A percentile compares a stretch with the other conserved stretches of the same genome.
Conservation (phyloP, 225 moss, liverwort and hornwort species). For the Bryoerythrophyllum caledonicum region DNA sequence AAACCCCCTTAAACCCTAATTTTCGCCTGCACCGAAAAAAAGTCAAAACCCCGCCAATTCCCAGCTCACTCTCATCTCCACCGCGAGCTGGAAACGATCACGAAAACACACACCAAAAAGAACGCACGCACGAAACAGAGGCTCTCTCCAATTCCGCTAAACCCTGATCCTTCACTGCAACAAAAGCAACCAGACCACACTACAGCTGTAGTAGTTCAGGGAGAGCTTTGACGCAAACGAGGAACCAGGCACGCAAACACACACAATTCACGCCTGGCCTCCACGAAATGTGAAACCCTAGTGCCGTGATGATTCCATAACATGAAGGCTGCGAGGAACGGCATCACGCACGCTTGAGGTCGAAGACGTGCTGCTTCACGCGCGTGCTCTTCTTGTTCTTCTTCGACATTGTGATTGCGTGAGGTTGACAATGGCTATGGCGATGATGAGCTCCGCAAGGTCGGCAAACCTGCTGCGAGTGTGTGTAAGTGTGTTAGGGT, state of each 20-base stretch:
- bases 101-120: not conserved
- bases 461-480: not conserved
- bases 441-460: not conserved
- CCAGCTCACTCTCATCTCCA: conserved; percentile 3
- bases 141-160: not conserved
- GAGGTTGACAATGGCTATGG: not conserved
- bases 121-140: not conserved
- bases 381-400: conserved; percentile 68
- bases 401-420: conserved; percentile 52
- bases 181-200: too few relatives aligned
- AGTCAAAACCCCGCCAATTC: not conserved
- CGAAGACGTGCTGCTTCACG: conserved; percentile 58
- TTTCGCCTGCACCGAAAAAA: conserved; percentile 44
- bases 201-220: too few relatives aligned
- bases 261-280: not conserved
- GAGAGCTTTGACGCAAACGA: not conserved
- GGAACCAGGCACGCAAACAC: not conserved
- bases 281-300: not conserved
- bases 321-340: too few relatives aligned
- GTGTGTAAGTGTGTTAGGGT: not conserved
- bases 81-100: not conserved
- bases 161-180: not conserved
- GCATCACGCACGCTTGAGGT: conserved; percentile 45
- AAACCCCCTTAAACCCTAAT: not conserved
- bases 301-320: too few relatives aligned